A percentile compares a stretch with the other conserved stretches of the same genome.
Evolutionary conservation across 1,284 basidiomycete species (phyloP).

Genomic region (Grifola frondosa): DNA sequence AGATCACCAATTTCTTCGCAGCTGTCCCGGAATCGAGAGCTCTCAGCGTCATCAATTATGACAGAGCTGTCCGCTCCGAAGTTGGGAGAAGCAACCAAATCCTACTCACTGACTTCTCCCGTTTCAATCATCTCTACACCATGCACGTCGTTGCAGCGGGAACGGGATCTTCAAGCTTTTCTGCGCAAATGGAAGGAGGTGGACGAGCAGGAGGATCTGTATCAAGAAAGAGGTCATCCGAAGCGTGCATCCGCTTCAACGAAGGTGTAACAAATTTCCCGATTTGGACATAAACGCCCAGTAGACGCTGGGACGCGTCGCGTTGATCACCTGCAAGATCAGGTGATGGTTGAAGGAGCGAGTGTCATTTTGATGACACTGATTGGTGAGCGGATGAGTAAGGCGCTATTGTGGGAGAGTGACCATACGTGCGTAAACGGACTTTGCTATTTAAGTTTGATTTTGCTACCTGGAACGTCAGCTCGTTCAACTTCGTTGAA

Average conservation of each 20-base stretch:
- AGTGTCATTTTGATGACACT: too few relatives aligned
- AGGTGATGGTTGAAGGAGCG: too few relatives aligned
- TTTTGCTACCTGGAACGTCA: too few relatives aligned
- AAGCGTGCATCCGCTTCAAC: constrained; percentile 17
- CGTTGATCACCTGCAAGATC: too few relatives aligned
- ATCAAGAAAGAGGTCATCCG: neutral
- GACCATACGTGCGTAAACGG: too few relatives aligned
- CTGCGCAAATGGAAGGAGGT: neutral
- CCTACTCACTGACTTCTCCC: constrained; percentile 22
- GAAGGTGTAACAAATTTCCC: too few relatives aligned
- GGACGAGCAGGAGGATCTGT: neutral
- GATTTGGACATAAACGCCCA: too few relatives aligned
- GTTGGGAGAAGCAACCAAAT: constrained; percentile 23
- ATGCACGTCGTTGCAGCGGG: constrained; percentile 9
- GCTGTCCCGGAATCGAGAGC: constrained; percentile 8
- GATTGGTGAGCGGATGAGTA: too few relatives aligned
- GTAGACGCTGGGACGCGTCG: too few relatives aligned
- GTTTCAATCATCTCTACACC: constrained; percentile 23
- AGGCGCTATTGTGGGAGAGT: too few relatives aligned
- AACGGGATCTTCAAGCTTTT: neutral
- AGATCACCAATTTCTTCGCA: constrained; percentile 28
- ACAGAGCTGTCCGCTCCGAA: constrained; percentile 26
- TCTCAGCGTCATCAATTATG: constrained; percentile 27
- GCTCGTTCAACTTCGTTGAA: too few relatives aligned
- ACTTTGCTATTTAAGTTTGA: too few relatives aligned